Evolutionary conservation across 495 filamentous ascomycete species (phyloP).

Genomic region (Neurospora terricola): DNA sequence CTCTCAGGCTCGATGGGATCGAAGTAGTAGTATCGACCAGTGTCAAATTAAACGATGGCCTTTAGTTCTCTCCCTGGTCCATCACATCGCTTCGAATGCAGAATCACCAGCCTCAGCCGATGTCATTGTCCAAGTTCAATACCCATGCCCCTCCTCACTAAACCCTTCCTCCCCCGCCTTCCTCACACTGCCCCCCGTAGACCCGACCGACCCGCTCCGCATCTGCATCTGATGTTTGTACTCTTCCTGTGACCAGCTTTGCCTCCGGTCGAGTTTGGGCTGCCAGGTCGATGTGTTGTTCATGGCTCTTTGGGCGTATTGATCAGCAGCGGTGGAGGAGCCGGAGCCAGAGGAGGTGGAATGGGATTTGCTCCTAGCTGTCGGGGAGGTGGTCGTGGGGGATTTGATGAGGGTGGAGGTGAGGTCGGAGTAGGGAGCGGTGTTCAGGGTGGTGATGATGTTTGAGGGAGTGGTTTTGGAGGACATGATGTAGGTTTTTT

Average conservation of each 20-base stretch:
- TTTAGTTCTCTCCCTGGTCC: too few species aligned
- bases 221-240: conserved; percentile 30
- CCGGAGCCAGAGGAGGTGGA: too few species aligned
- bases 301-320: conserved; percentile 29
- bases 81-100: too few species aligned
- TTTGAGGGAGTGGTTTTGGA: not conserved
- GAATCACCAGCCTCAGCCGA: too few species aligned
- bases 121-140: too few species aligned
- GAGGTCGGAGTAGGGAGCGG: not conserved
- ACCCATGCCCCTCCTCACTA: conserved; percentile 13
- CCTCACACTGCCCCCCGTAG: conserved; percentile 3
- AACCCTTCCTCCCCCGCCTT: conserved; percentile 16
- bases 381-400: not conserved
- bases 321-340: too few species aligned
- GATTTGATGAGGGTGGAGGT: not conserved
- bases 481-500: not conserved
- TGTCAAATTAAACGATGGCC: too few species aligned
- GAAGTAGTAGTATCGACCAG: too few species aligned
- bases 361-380: not conserved
- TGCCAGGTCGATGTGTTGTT: conserved; percentile 28
- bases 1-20: too few species aligned
- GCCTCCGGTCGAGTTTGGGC: conserved; percentile 30
- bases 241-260: conserved; percentile 39
- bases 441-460: not conserved
- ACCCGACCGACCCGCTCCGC: conserved; percentile 3